These are phyloP conservation scores for Quercus glauca DNA, from an alignment of 306 rosid genomes.

Conservation along the genomic window DNA sequence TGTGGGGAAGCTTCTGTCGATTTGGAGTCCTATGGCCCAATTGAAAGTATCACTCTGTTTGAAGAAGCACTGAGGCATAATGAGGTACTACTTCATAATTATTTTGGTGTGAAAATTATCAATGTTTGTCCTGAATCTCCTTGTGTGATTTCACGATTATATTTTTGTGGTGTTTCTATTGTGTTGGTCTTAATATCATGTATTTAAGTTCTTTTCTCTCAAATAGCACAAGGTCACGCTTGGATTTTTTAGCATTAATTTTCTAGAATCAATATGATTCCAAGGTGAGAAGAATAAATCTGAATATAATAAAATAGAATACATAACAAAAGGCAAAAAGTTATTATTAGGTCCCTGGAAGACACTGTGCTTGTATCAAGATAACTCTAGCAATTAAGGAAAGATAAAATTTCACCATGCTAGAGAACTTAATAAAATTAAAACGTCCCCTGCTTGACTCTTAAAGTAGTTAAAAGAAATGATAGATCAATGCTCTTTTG, in stretches of 20 bases:
- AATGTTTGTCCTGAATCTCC: background rate
- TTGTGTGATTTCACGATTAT: background rate
- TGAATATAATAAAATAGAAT: background rate
- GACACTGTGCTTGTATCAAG: background rate
- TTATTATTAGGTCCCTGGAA: background rate
- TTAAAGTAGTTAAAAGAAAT: background rate
- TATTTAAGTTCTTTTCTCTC: background rate
- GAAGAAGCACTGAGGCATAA: slow-evolving; percentile 73
- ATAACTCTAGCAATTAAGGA: background rate
- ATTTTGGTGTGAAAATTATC: background rate
- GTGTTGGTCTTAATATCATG: background rate
- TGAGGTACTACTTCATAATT: slow-evolving; percentile 47
- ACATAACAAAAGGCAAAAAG: background rate
- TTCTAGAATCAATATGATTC: too few relatives aligned
- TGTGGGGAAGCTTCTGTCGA: slow-evolving; percentile 45
- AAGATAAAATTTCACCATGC: background rate
- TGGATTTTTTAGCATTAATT: too few relatives aligned
- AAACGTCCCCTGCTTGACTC: background rate
- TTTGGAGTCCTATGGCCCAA: slow-evolving; percentile 70
- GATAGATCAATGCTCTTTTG: background rate
- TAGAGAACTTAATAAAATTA: background rate
- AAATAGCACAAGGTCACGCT: background rate
- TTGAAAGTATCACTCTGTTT: slow-evolving; percentile 48
- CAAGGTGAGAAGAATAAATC: too few relatives aligned
- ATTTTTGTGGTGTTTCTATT: background rate